These are phyloP conservation scores for Erysimum cheiranthoides DNA, from an alignment of 345 rosid genomes.

Conservation along the genomic window DNA sequence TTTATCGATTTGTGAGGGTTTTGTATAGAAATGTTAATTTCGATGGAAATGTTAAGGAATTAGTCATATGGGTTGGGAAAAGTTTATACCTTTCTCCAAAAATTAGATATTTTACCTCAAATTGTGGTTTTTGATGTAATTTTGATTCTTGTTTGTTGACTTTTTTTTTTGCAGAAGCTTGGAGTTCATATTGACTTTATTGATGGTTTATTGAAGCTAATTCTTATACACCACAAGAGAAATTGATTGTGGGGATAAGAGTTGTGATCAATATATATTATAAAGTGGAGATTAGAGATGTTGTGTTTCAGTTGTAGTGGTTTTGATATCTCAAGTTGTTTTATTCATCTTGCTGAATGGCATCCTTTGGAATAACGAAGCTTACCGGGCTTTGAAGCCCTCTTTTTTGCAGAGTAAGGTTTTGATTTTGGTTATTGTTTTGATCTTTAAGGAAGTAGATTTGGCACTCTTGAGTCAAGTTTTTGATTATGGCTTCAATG, in stretches of 20 bases:
- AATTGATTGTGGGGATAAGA: background rate
- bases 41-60: background rate
- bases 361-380: slow-evolving; percentile 41
- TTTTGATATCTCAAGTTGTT: slow-evolving; percentile 33
- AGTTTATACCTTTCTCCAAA: background rate
- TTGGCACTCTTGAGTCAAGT: background rate
- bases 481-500: background rate
- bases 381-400: slow-evolving; percentile 36
- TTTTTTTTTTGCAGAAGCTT: slow-evolving; percentile 19
- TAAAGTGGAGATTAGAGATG: slow-evolving; percentile 28
- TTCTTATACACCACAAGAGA: background rate
- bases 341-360: slow-evolving; percentile 35
- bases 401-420: slow-evolving; percentile 18
- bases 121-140: background rate
- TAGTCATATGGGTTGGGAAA: background rate
- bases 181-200: background rate
- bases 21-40: background rate
- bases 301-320: slow-evolving; percentile 21
- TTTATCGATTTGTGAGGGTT: background rate
- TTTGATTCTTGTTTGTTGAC: background rate
- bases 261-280: slow-evolving; percentile 1
- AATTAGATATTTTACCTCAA: background rate
- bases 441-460: background rate
- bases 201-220: background rate
- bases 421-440: background rate